These are phyloP conservation scores for Nemania bipapillata DNA, from an alignment of 2,329 filamentous ascomycete species.

Conservation along the genomic window DNA sequence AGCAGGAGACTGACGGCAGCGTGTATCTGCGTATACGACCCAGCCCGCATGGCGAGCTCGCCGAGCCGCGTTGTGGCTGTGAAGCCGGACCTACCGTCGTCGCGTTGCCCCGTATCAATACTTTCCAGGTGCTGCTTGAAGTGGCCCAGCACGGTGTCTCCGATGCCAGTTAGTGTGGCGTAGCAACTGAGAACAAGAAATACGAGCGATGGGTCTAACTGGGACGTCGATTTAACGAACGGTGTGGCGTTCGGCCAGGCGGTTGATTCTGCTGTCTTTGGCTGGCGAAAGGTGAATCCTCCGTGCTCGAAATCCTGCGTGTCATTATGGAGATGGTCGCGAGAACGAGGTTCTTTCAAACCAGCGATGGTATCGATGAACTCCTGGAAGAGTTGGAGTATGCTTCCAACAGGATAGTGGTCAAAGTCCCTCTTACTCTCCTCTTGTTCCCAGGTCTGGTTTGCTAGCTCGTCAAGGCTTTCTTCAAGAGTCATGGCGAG, in stretches of 20 bases:
- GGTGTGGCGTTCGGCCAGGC: not conserved
- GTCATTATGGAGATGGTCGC: not conserved
- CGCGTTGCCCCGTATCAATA: not conserved
- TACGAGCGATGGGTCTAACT: not conserved
- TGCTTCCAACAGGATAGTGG: not conserved
- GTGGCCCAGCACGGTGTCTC: not conserved
- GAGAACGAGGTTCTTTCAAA: not conserved
- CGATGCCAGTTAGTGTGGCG: not conserved
- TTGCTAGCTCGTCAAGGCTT: not conserved
- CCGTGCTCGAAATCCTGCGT: not conserved
- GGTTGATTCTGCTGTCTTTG: not conserved
- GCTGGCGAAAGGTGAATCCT: not conserved
- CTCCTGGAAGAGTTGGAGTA: not conserved
- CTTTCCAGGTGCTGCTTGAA: not conserved
- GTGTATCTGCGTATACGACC: not conserved
- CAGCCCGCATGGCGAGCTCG: not conserved
- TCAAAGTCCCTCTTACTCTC: not conserved
- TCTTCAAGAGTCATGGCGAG: not conserved
- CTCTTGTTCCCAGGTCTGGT: not conserved
- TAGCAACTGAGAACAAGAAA: not conserved
- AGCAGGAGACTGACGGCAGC: not conserved
- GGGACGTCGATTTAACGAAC: not conserved
- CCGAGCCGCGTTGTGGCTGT: not conserved
- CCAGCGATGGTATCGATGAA: not conserved
- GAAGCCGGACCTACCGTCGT: not conserved